Percentiles rank a stretch among this genome's conserved stretches.
Evolutionary conservation across 1,139 yeast species (phyloP).

Genomic region (Arxiozyma slooffiae): DNA sequence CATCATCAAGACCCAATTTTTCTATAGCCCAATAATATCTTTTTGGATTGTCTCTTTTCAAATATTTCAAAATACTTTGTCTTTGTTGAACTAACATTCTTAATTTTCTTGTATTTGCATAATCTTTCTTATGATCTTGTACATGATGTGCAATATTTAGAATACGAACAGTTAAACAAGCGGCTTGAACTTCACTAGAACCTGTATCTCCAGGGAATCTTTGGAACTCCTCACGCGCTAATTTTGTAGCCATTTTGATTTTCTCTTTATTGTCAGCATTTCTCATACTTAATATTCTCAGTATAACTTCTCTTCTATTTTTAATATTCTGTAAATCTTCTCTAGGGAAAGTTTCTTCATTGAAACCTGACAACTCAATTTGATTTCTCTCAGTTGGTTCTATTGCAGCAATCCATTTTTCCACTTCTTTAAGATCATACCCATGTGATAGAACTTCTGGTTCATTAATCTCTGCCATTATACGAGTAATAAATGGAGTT

Average conservation of each 20-base stretch:
- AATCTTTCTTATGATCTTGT: slow-evolving; percentile 64
- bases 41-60: slow-evolving; percentile 70
- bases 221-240: slow-evolving; percentile 72
- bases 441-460: slow-evolving; percentile 53
- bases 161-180: slow-evolving; percentile 71
- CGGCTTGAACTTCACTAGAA: slow-evolving; percentile 93
- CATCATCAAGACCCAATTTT: slow-evolving; percentile 80
- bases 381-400: slow-evolving; percentile 49
- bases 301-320: slow-evolving; percentile 57
- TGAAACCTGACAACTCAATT: slow-evolving; percentile 21
- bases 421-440: slow-evolving; percentile 54
- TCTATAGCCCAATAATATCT: slow-evolving; percentile 78
- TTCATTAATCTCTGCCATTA: slow-evolving; percentile 54
- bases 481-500: slow-evolving; percentile 61
- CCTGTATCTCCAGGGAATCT: slow-evolving; percentile 88
- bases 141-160: slow-evolving; percentile 71
- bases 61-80: slow-evolving; percentile 70
- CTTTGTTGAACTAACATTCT: slow-evolving; percentile 83
- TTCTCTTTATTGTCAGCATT: slow-evolving; percentile 57
- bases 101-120: slow-evolving; percentile 54
- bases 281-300: slow-evolving; percentile 63
- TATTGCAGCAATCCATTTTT: slow-evolving; percentile 70
- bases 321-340: slow-evolving; percentile 38
- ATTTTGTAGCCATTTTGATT: slow-evolving; percentile 46
- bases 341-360: slow-evolving; percentile 20